phyloP scores from a whole-genome alignment of 306 rosid species.

The Quercus agrifolia region DNA sequence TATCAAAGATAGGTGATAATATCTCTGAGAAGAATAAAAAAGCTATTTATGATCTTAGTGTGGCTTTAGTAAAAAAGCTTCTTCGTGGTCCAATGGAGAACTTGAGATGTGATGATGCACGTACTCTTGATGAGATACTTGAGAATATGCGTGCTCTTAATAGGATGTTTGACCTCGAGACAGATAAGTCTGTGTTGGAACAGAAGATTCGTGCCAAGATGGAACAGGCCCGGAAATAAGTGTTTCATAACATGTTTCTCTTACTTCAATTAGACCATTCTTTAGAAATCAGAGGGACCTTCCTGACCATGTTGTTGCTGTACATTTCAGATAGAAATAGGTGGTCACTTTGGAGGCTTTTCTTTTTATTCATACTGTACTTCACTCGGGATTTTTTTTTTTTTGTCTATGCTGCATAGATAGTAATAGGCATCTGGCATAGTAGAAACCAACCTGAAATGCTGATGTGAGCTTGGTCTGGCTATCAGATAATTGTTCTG shows the following conservation, averaged over 20 bases:
- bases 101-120: slow-evolving; percentile 67
- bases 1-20: slow-evolving; percentile 69
- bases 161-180: slow-evolving; percentile 88
- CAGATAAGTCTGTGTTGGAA: slow-evolving; percentile 65
- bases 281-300: not conserved
- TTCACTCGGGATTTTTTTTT: not conserved
- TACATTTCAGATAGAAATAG: slow-evolving; percentile 11
- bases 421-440: slow-evolving; percentile 10
- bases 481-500: not conserved
- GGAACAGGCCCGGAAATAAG: slow-evolving; percentile 42
- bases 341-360: slow-evolving; percentile 22
- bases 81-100: slow-evolving; percentile 95
- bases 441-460: not conserved
- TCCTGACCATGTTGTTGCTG: slow-evolving; percentile 13
- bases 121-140: slow-evolving; percentile 50
- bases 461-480: not conserved
- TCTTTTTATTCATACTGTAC: slow-evolving; percentile 30
- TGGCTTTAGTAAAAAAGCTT: slow-evolving; percentile 66
- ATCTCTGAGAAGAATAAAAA: slow-evolving; percentile 61
- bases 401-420: not conserved
- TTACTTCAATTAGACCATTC: slow-evolving; percentile 10
- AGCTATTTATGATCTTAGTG: slow-evolving; percentile 76
- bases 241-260: slow-evolving; percentile 11
- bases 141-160: slow-evolving; percentile 84
- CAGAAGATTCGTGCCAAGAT: slow-evolving; percentile 75